Evolutionary conservation across 2,329 filamentous ascomycete species (phyloP), one percentile per base, ranked within the genome.

Genomic region (Clonostachys sp.): DNA sequence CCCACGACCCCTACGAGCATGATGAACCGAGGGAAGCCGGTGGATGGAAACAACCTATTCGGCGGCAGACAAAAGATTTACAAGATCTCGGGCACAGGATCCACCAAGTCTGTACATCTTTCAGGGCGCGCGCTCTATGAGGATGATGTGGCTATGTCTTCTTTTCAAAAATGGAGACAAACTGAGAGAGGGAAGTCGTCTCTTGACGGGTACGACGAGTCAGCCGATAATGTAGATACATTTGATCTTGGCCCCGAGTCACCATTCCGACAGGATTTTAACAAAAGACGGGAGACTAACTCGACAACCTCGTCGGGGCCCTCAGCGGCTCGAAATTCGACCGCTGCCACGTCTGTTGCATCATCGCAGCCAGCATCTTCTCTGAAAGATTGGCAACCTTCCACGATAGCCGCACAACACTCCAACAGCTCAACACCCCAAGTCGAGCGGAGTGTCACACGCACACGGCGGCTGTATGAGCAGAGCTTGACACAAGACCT

Each of bases 1-100:
- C 83, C 86, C 42, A 81, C 80, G 7, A 70, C 72, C 5, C 70
- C 74, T 10, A 70, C 81, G 2, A 90, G 87, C 63, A 78, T 97
- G n/a, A 92, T 97, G 87, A 86, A 76, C 57, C 80, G 94, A 45
- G 75, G 86, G 8, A 86, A 91, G 56, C 91, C 89, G 1, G 84
- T 81, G 2, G 92, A 97, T 61, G 91, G 92, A 42, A 99, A 97
- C 61, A 87, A 89, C 55, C 68, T 99, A 48, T 99, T 99, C 66
- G 94, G 94, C 48, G 94, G 94, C 14, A 83, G 94, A 41, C 94
- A 97, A 64, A 97, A 97, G 70, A 86, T 97, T 36, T 97, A 95
- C 67, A 91, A 90, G 64, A 88, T 96, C 53, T 77, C 87, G 1
- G 73, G 72, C 5, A 75, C 75, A 24, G 64, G 65, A 17, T 61